These are phyloP conservation scores for Aspergillus aculeatus DNA, from an alignment of 2,329 filamentous ascomycete species.

Conservation along the genomic window DNA sequence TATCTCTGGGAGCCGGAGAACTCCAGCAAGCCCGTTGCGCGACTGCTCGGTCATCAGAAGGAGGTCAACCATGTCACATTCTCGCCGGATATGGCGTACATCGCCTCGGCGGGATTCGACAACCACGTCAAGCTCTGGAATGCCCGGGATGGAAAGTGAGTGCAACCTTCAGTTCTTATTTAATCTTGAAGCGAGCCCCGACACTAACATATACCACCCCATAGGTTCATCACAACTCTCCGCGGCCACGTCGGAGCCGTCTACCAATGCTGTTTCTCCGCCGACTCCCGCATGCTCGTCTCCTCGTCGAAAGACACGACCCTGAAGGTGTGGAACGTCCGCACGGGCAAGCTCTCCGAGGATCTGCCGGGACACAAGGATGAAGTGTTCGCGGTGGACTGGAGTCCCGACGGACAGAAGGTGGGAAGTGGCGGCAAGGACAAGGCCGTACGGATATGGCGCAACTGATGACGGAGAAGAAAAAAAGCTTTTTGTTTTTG, in stretches of 20 bases:
- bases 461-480: slow-evolving; percentile 47
- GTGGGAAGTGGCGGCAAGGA: slow-evolving; percentile 93
- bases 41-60: slow-evolving; percentile 92
- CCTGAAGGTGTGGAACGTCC: slow-evolving; percentile 90
- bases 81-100: slow-evolving; percentile 81
- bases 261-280: slow-evolving; percentile 88
- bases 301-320: slow-evolving; percentile 90
- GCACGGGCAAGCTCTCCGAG: slow-evolving; percentile 74
- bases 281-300: slow-evolving; percentile 85
- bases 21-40: slow-evolving; percentile 79
- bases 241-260: slow-evolving; percentile 88
- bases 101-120: slow-evolving; percentile 88
- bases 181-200: not conserved
- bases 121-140: slow-evolving; percentile 95
- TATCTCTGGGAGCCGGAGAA: slow-evolving; percentile 85
- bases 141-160: slow-evolving; percentile 63
- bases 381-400: slow-evolving; percentile 92
- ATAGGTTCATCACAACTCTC: slow-evolving; percentile 79
- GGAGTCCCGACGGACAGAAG: slow-evolving; percentile 85
- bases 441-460: slow-evolving; percentile 69
- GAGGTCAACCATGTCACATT: slow-evolving; percentile 95
- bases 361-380: slow-evolving; percentile 90
- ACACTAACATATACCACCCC: slow-evolving; percentile 1
- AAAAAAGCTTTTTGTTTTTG: slow-evolving; percentile 13
- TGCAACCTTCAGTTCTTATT: slow-evolving; percentile 3